Evolutionary conservation across 2,329 filamentous ascomycete genomes (phyloP).

Genomic region (Microsporum canis): DNA sequence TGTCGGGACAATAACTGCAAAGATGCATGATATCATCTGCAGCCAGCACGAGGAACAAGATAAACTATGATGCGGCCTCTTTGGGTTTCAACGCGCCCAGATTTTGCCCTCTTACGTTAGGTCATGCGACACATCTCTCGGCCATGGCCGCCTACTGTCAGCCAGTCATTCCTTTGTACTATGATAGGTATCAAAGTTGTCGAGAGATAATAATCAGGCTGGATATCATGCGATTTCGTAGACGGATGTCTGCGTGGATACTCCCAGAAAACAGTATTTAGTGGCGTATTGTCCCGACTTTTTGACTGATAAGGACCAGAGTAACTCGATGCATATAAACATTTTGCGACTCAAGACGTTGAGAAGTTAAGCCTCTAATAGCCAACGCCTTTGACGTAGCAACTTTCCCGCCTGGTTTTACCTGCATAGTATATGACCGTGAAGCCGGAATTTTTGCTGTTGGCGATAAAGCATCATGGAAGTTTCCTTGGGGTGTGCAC

Average conservation of each 20-base stretch:
- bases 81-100: background rate
- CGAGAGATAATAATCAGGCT: background rate
- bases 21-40: background rate
- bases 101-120: background rate
- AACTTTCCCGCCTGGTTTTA: background rate
- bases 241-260: background rate
- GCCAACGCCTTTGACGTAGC: background rate
- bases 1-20: background rate
- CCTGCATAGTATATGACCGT: background rate
- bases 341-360: background rate
- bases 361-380: background rate
- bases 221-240: background rate
- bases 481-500: background rate
- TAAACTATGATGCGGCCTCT: background rate
- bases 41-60: background rate
- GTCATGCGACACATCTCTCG: background rate
- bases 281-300: background rate
- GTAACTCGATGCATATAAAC: background rate
- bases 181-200: background rate
- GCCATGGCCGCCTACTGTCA: background rate
- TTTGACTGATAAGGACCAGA: background rate
- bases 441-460: background rate
- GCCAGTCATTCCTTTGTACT: background rate
- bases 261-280: background rate
- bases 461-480: background rate